phyloP scores from a whole-genome alignment of 306 rosid genomes.

The Ammopiptanthus mongolicus region DNA sequence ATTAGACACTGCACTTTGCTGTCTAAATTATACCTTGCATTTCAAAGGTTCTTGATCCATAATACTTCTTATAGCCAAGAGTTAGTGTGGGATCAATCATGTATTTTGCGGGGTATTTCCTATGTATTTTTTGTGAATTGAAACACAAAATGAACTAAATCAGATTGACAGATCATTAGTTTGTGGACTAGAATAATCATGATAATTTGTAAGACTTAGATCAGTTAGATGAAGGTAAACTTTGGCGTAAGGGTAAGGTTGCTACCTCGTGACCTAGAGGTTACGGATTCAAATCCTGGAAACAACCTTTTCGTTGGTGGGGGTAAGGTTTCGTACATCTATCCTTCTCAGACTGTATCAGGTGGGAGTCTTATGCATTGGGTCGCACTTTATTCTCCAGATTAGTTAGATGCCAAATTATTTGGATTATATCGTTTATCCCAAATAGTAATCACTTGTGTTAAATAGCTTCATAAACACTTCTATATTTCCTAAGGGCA shows the following conservation, averaged over 20 bases:
- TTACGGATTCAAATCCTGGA: no score
- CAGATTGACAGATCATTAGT: neutral
- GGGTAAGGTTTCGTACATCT: no score
- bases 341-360: no score
- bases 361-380: no score
- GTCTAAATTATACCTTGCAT: neutral
- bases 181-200: neutral
- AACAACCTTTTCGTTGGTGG: no score
- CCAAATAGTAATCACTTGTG: neutral
- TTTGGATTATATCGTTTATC: neutral
- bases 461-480: neutral
- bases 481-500: neutral
- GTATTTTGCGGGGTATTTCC: neutral
- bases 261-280: no score
- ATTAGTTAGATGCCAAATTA: neutral
- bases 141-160: neutral
- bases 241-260: no score
- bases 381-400: no score
- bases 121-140: neutral
- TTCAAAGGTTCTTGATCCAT: constrained; percentile 1
- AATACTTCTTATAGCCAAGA: neutral
- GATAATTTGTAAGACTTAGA: neutral
- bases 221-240: neutral
- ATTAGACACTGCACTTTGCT: neutral
- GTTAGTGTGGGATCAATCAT: neutral